Base-by-base conservation (phyloP, 768 basidiomycete species). In the Trametes cinnabarina region DNA sequence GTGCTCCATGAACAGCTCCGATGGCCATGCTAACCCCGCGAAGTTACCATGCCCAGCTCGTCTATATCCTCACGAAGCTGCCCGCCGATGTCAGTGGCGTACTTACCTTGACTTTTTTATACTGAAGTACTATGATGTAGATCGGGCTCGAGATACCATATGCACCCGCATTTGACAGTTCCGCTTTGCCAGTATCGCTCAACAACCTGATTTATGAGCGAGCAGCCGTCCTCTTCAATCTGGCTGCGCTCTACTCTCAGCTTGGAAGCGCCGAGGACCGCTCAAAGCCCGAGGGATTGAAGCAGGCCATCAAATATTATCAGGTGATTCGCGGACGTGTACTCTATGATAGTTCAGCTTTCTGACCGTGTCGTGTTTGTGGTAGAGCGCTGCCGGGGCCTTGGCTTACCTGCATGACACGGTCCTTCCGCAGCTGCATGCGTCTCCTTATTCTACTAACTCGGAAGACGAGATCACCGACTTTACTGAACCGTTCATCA, bases 1-100 rank as follows among this genome's bases (percentile, higher is more conserved):
- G 28, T 20, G 12, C 39, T 17, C 14, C 15, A 34, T 55, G 12
- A 37, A 54, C 58, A 58, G 28, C 20, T 14, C 23, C n/a, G n/a
- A n/a, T n/a, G n/a, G n/a, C n/a, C n/a, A n/a, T n/a, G 50, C 44
- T 55, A 32, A 55, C 28, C 22, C 32, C 26, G 25, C 28, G 59
- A 63, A 98, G 96, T 43, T 98, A 98, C 69, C 90, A 97, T 64
- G 90, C 93, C 3, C 95, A 96, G 68, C 83, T 98, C 35, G 77
- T 86, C 0, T 94, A 88, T 60, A 82, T 94, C 30, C 72, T 91
- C 60, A 85, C 87, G 12, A 98, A 98, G 69, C 76, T 98, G 7
- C 95, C 96, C 2, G 73, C 80, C 7, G 86, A 96, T 71, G 95
- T 83, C 37, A 28, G 77, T 85, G 55, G 67, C 25, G 44, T 23